Percentiles rank a stretch among this genome's conserved stretches.
These are phyloP conservation scores for Lactarius quietus DNA, from an alignment of 768 basidiomycete genomes.

Conservation along the genomic window DNA sequence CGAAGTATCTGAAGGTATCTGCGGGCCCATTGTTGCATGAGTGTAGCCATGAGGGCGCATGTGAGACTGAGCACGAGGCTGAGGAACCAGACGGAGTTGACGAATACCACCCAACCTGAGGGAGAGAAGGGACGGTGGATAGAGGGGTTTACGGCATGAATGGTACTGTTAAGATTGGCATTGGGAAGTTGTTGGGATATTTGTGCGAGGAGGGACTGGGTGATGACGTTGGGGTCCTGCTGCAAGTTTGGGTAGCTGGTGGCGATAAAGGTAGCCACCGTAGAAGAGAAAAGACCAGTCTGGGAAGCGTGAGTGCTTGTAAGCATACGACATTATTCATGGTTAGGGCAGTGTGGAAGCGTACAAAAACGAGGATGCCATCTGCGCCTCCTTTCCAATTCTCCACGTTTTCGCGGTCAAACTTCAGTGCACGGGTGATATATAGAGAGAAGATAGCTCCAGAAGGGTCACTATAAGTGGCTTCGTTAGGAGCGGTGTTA, in stretches of 20 bases:
- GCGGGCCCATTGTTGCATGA: slow-evolving; percentile 16
- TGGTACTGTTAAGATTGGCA: not conserved
- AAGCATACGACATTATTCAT: not conserved
- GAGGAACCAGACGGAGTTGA: slow-evolving; percentile 13
- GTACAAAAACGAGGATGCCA: slow-evolving; percentile 12
- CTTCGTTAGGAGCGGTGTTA: not conserved
- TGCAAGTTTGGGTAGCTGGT: not conserved
- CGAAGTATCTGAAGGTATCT: slow-evolving; percentile 9
- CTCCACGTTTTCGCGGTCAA: not conserved
- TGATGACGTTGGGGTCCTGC: not conserved
- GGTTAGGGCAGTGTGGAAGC: not conserved
- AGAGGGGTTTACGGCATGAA: not conserved
- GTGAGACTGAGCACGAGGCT: slow-evolving; percentile 1
- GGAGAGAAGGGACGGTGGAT: not conserved
- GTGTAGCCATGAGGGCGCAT: slow-evolving; percentile 11
- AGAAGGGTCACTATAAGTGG: not conserved
- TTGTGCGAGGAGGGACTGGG: slow-evolving; percentile 14
- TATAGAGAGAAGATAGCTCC: not conserved
- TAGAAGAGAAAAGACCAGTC: slow-evolving; percentile 14
- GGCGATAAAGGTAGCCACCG: not conserved
- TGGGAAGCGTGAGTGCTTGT: not conserved
- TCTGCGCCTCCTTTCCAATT: slow-evolving; percentile 16
- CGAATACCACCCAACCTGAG: not conserved
- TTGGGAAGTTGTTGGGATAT: slow-evolving; percentile 14
- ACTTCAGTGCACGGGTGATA: not conserved